Evolutionary conservation across 2,329 filamentous ascomycete genomes (phyloP), one percentile per base, ranked within the genome.

Genomic region (Trichoderma sp.): DNA sequence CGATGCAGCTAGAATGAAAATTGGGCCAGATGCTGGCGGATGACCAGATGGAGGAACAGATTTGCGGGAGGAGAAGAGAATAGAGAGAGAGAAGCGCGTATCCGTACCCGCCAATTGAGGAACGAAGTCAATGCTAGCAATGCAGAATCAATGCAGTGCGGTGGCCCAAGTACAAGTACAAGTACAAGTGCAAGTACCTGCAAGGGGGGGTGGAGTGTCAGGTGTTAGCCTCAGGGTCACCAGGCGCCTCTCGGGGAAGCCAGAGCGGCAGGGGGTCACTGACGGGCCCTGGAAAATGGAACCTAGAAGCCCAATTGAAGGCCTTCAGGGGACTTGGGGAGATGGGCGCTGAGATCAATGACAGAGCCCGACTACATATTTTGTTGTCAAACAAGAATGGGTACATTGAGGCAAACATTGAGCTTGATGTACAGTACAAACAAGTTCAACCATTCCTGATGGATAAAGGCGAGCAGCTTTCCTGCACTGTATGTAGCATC

Each of bases 1-100:
- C 55, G 23, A 47, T 68, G 32, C 32, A 59, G 69, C 43, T 57
- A 66, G 69, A 65, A 71, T 71, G 70, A 67, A 71, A 20, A 43
- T 36, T 57, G 64, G 64, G 64, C 50, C 50, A n/a, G 43, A 17
- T 39, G 53, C 50, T 50, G 62, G 34, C 61, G 23, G 63, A 65
- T 23, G 43, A 65, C 32, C 57, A 34, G 57, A 32, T 59, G 57
- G 17, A 43, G 39, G 39, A 43, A 43, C 39, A n/a, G 30, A 30
- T 20, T 59, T 32, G 55, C 28, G 30, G 13, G 28, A 59, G 11
- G 23, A 32, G 55, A 58, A 28, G 15, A 58, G 6, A n/a, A 17
- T 15, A 39, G 39, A 43, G 39, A 43, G 36, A 15, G 15, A 43
- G 17, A n/a, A 2, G 13, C 17, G 17, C 26, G 47, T 53, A 53